Evolutionary conservation across 2,329 filamentous ascomycete genomes (phyloP), one percentile per base, ranked within the genome.

Genomic region (Lachnellula willkommii): DNA sequence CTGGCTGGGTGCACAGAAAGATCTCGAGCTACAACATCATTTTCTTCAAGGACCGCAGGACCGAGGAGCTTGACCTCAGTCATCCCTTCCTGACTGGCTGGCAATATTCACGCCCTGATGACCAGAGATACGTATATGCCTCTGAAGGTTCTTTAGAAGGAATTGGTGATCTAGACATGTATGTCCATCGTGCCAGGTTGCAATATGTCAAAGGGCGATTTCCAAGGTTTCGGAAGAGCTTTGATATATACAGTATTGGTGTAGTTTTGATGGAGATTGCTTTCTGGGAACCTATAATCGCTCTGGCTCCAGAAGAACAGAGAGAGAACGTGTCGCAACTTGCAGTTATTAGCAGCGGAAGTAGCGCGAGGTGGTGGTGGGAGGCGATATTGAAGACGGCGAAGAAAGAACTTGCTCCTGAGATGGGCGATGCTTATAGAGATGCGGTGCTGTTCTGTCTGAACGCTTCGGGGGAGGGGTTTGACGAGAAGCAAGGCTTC

Each of bases 101-200:
- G 53, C 53, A 55, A 26, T 55, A 51, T 15, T 50, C 46, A 9
- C 53, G 48, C 8, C 48, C 48, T 2, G 48, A 55, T 42, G 36
- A 53, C 17, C 52, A 53, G 35, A 36, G 45, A 15, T 20, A 20
- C 17, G 4, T 45, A 14, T 12, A 12, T 45, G 6, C n/a, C n/a
- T 45, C 42, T 24, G 8, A 45, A 22, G 32, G 40, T 45, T 24
- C 22, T 35, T 37, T 39, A 28, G 14, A 28, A 35, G n/a, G 20
- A 11, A 37, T 20, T 11, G 39, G 39, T 20, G 36, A 52, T 32
- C 17, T 36, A 1, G 42, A 45, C 12, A 26, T 24, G 42, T 45
- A 45, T 24, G 42, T 45, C 11, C 42, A 45, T 45, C 5, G 42
- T 45, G 20, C 20, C n/a, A 45, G 20, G 14, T 14, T 45, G 8